These are phyloP conservation scores for Halteria grandinella DNA, from an alignment of 73 alveolate genomes.

Conservation along the genomic window DNA sequence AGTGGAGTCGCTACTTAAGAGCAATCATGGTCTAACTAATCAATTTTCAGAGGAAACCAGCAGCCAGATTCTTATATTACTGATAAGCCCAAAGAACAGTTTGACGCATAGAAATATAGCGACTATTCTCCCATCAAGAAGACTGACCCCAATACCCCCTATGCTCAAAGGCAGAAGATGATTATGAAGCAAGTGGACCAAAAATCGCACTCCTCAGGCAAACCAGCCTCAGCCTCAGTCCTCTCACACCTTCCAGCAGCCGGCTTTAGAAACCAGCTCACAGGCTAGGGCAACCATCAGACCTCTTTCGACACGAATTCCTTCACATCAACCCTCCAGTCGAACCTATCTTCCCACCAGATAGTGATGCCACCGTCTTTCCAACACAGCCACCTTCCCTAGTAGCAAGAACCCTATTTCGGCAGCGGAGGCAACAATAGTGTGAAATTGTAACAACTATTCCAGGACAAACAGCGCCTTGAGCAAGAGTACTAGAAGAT, in stretches of 20 bases:
- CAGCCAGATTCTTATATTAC: neutral
- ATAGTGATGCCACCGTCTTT: neutral
- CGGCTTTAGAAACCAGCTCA: too few relatives aligned
- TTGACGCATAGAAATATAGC: neutral
- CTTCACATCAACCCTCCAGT: neutral
- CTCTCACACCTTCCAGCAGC: neutral
- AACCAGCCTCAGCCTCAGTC: too few relatives aligned
- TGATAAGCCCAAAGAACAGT: neutral
- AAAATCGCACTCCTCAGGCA: conserved; percentile 1
- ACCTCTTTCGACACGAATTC: neutral
- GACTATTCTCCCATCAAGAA: conserved; percentile 44
- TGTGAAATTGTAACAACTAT: neutral
- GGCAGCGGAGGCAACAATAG: neutral
- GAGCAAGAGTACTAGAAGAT: conserved; percentile 30
- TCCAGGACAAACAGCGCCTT: neutral
- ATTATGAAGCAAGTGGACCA: neutral
- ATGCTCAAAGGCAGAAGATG: conserved; percentile 43
- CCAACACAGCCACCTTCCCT: neutral
- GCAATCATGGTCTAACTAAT: conserved; percentile 1
- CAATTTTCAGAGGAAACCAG: neutral
- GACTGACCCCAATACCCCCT: conserved; percentile 43
- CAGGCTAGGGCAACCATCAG: too few relatives aligned
- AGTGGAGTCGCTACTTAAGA: neutral
- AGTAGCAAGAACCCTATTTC: neutral
- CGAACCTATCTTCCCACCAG: neutral